phyloP scores from a whole-genome alignment of 1,139 yeast species.

The Blastobotrys elegans region DNA sequence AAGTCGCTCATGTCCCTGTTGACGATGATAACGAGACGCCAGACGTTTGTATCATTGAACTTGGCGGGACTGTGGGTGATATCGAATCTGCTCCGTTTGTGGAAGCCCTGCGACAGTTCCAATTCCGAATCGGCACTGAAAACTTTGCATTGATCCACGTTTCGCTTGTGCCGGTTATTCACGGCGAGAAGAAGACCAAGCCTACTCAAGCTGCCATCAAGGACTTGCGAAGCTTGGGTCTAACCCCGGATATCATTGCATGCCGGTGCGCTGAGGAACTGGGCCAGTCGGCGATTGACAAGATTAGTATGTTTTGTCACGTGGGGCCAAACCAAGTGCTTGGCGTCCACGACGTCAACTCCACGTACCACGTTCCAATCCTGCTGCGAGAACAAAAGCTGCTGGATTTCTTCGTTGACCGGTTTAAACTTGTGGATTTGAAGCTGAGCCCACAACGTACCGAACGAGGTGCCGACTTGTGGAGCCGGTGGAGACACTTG shows the following conservation, averaged over 20 bases:
- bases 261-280: conserved; percentile 89
- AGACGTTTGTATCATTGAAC: conserved; percentile 94
- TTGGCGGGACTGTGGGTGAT: conserved; percentile 99
- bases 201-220: conserved; percentile 99
- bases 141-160: conserved; percentile 96
- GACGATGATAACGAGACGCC: conserved; percentile 81
- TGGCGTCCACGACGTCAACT: conserved; percentile 94
- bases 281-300: conserved; percentile 79
- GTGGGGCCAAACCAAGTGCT: conserved; percentile 96
- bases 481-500: conserved; percentile 73
- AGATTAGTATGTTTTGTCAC: conserved; percentile 98
- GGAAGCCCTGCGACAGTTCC: conserved; percentile 98
- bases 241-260: conserved; percentile 95
- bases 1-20: conserved; percentile 86
- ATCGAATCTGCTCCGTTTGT: conserved; percentile 98
- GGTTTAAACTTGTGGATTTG: conserved; percentile 57
- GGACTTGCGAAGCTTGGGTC: conserved; percentile 90
- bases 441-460: conserved; percentile 50
- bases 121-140: conserved; percentile 90
- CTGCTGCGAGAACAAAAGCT: conserved; percentile 82
- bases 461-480: conserved; percentile 60
- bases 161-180: conserved; percentile 93
- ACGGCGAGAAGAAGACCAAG: conserved; percentile 97
- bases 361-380: conserved; percentile 96
- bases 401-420: conserved; percentile 65